Base-by-base conservation (phyloP, 345 rosid genomes). In the Streptanthus diversifolius region DNA sequence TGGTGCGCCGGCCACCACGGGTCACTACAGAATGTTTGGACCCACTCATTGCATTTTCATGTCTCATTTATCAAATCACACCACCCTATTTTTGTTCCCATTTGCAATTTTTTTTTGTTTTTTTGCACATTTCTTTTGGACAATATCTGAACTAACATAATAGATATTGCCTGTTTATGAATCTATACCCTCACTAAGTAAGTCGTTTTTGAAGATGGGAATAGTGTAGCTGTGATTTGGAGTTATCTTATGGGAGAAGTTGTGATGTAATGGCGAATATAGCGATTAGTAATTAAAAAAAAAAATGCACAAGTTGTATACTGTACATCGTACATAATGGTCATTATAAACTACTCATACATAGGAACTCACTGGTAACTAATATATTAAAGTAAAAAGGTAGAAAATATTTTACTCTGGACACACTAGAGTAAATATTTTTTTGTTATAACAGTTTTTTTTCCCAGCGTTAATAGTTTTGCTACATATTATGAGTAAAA, bases 21-120 rank as follows among this genome's bases (percentile, higher is more conserved):
- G 68, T 75, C 79, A 75, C 79, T 75, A 75, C 17, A 24, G 32
- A 75, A 75, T 75, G 74, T 75, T 75, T 61, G 79, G 79, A 68
- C 74, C 79, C 74, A 75, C 3, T 37, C 41, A 52, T 52, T 52
- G 33, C 63, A 71, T 40, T 35, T 77, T 61, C 68, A 71, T 77
- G 72, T 71, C 63, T 77, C 72, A 57, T 32, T 48, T 40, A 71
- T 71, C 79, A 68, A 41, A 60, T 75, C 68, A 55, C 25, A 29
- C 71, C 75, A 52, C 35, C 35, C 57, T 60, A 51, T 60, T 36
- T 22, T 27, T 76, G 65, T 35, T 62, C 59, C 57, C 52, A 21
- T 69, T 44, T 52, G 41, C 54, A 62, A 29, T 48, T 60, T 30
- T 41, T 24, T 24, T 32, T 12, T 41, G 17, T 24, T 32, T 12